Base-by-base conservation (phyloP, 2,329 filamentous ascomycete genomes). In the Fusarium transvaalense region DNA sequence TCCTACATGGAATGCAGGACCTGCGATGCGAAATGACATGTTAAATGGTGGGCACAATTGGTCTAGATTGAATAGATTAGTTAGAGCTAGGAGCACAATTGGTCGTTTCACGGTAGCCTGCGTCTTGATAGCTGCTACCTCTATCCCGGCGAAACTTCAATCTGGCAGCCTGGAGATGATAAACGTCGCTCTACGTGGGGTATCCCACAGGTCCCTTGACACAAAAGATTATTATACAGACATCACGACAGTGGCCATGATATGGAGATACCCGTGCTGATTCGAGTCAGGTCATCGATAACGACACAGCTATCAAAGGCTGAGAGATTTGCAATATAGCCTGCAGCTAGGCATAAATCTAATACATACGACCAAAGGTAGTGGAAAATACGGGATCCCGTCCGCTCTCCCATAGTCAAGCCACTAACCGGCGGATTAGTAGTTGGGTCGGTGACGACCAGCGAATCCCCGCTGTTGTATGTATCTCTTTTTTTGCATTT, bases 361-460 rank as follows among this genome's bases (percentile, higher is more conserved):
- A 25, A 25, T 25, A 25, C 23, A 25, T 25, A 25, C 23, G 23
- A 25, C 23, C 50, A 53, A 34, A 53, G 38, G 38, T 53, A 53
- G 38, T 45, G 37, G 50, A 53, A 53, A 53, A 53, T 53, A 53
- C 50, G 50, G 50, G 50, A 53, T 53, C 50, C 50, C 50, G 50
- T 53, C 37, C 37, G 37, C 37, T 53, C 47, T 51, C 47, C 47
- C 47, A 52, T 52, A 52, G 48, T 52, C 35, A 42, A 52, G 48
- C 48, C 35, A 52, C 35, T 52, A 53, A 53, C 37, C 37, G 37
- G 48, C 50, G 27, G 37, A 53, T 53, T 32, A 53, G 37, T 52
- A 52, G 48, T 52, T 52, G 35, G 35, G 48, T 51, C 47, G 48
- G 35, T 52, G 35, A 52, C 35, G 35, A 52, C 48, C 48, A 52